phyloP scores from a whole-genome alignment of 805 yeast genomes.

The Torulaspora gathmanii region DNA sequence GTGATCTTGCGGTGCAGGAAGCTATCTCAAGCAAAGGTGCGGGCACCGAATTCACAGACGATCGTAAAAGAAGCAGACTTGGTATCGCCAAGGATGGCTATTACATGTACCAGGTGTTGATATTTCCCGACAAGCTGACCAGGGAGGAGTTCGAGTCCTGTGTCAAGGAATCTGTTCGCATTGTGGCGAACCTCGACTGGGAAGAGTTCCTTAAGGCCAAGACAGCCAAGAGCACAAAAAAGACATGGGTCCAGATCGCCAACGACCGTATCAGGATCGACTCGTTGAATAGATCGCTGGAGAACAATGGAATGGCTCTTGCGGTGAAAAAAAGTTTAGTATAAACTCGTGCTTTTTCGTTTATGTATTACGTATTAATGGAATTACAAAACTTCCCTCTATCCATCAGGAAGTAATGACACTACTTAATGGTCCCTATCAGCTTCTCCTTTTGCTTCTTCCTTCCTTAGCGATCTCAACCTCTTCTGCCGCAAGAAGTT shows the following conservation, averaged over 20 bases:
- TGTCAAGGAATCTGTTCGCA: slow-evolving; percentile 17
- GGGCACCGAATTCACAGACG: slow-evolving; percentile 5
- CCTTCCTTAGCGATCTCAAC: slow-evolving; percentile 23
- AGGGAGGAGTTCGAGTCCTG: slow-evolving; percentile 14
- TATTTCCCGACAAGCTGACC: slow-evolving; percentile 23
- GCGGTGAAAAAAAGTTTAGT: slow-evolving; percentile 3
- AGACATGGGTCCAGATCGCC: slow-evolving; percentile 23
- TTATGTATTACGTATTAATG: slow-evolving; percentile 3
- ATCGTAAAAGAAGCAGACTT: slow-evolving; percentile 12
- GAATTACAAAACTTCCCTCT: neutral
- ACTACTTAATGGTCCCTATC: neutral
- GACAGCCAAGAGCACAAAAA: neutral
- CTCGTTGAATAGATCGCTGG: slow-evolving; percentile 15
- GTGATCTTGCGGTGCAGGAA: slow-evolving; percentile 20
- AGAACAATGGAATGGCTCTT: slow-evolving; percentile 12
- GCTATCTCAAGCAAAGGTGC: neutral
- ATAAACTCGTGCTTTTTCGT: neutral
- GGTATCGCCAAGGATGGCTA: slow-evolving; percentile 34
- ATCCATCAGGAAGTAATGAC: neutral
- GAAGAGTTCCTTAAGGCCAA: slow-evolving; percentile 15
- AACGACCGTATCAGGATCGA: slow-evolving; percentile 14
- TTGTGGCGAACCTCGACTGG: slow-evolving; percentile 25
- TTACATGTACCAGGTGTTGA: slow-evolving; percentile 23
- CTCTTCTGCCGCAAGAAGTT: slow-evolving; percentile 33
- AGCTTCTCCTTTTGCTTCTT: slow-evolving; percentile 21